Conservation (phyloP, 257 asterid genomes). For the Eustoma russellianum region DNA sequence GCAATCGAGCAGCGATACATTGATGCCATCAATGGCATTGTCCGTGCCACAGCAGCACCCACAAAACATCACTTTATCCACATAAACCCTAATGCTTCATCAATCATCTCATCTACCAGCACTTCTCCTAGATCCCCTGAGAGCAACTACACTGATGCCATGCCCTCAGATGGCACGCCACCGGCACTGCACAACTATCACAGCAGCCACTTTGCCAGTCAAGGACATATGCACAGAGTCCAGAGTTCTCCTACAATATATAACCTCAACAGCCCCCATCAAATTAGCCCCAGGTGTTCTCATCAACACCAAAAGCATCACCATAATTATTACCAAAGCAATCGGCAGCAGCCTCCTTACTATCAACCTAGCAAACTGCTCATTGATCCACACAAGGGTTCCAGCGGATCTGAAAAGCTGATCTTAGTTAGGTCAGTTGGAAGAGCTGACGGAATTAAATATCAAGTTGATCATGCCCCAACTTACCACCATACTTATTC, state of each 20-base stretch:
- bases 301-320: conserved; percentile 18
- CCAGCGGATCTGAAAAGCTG: conserved; percentile 32
- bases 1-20: conserved; percentile 59
- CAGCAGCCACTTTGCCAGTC: conserved; percentile 1
- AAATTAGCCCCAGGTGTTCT: conserved; percentile 14
- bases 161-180: conserved; percentile 8
- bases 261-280: conserved; percentile 23
- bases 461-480: conserved; percentile 35
- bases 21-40: conserved; percentile 62
- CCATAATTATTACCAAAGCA: background rate
- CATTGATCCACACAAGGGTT: conserved; percentile 21
- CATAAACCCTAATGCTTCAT: conserved; percentile 23
- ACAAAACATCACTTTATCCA: conserved; percentile 19
- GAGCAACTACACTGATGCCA: conserved; percentile 31
- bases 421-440: conserved; percentile 33
- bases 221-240: conserved; percentile 41
- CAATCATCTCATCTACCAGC: conserved; percentile 31
- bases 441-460: conserved; percentile 36
- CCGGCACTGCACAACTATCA: conserved; percentile 6
- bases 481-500: conserved; percentile 12
- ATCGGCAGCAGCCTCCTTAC: no score
- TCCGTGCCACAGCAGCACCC: conserved; percentile 12
- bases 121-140: conserved; percentile 51
- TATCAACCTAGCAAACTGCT: conserved; percentile 24
- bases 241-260: conserved; percentile 61